phyloP scores from a whole-genome alignment of 108 stramenopile genomes.

The Aurantiochytrium sp. region DNA sequence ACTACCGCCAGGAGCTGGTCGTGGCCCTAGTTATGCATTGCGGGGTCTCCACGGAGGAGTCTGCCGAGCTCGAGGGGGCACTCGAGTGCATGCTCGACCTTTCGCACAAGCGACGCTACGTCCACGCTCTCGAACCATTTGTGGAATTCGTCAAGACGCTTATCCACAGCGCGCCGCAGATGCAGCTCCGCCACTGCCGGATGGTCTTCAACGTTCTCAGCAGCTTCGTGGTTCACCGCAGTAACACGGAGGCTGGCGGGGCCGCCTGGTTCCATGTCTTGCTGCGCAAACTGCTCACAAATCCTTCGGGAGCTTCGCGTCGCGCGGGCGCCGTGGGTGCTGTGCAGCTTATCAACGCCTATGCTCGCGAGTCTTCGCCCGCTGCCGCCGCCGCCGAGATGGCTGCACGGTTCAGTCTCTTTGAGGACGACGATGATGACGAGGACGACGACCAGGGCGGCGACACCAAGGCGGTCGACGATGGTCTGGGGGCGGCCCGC shows the following conservation, averaged over 20 bases:
- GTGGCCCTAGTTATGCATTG: slow-evolving; percentile 21
- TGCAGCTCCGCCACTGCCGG: neutral
- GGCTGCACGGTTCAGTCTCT: neutral
- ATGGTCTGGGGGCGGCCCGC: neutral
- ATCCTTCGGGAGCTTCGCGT: neutral
- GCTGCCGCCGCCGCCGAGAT: neutral
- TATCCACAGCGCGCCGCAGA: neutral
- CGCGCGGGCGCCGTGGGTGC: neutral
- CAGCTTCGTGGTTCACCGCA: neutral
- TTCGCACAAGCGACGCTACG: neutral
- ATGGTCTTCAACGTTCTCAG: slow-evolving; percentile 10
- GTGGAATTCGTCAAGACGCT: slow-evolving; percentile 22
- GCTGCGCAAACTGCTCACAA: neutral
- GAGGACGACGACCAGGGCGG: neutral
- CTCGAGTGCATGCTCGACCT: neutral
- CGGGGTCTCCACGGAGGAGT: neutral
- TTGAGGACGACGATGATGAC: neutral
- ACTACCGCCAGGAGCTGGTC: slow-evolving; percentile 6
- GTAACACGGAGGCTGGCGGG: neutral
- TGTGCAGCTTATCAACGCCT: neutral
- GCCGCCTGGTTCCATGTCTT: slow-evolving; percentile 3
- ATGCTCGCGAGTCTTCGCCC: neutral
- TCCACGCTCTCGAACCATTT: neutral
- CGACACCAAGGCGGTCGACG: neutral
- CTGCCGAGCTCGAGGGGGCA: neutral